phyloP scores from a whole-genome alignment of 768 basidiomycete genomes.

The Mycena rebaudengoi region DNA sequence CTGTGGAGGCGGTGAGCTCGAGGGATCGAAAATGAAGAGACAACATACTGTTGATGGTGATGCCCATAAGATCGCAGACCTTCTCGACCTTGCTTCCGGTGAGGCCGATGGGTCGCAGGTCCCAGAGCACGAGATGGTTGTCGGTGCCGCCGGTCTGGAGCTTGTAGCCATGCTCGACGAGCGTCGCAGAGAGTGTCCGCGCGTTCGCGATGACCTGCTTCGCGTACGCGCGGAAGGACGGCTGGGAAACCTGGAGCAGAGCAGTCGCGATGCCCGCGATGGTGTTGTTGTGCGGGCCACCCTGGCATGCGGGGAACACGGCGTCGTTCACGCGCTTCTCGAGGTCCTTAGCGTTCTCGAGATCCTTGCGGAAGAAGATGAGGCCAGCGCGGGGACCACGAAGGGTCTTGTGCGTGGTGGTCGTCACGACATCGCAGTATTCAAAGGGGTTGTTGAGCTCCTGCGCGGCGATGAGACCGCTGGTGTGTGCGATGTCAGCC shows the following conservation, averaged over 20 bases:
- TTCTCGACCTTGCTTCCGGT: constrained; percentile 99
- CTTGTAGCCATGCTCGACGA: constrained; percentile 87
- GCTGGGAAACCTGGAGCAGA: constrained; percentile 89
- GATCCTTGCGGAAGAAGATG: constrained; percentile 98
- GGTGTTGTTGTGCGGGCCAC: constrained; percentile 99
- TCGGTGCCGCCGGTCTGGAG: constrained; percentile 97
- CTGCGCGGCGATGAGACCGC: constrained; percentile 92
- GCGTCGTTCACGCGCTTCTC: constrained; percentile 98
- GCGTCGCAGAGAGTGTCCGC: constrained; percentile 72
- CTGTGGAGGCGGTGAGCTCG: constrained; percentile 42
- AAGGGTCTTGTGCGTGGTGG: constrained; percentile 99
- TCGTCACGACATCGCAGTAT: constrained; percentile 96
- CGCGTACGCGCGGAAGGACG: constrained; percentile 90
- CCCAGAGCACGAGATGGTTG: constrained; percentile 98
- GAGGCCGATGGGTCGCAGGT: constrained; percentile 91
- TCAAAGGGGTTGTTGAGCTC: constrained; percentile 93
- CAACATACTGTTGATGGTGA: constrained; percentile 92
- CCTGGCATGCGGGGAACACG: constrained; percentile 99
- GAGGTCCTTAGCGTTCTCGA: constrained; percentile 80
- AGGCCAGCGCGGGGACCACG: constrained; percentile 97
- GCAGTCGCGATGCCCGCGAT: constrained; percentile 96
- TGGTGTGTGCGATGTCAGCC: constrained; percentile 98
- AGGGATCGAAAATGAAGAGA: neutral
- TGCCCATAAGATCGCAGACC: constrained; percentile 95
- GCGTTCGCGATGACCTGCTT: constrained; percentile 95